These are phyloP conservation scores for Syzygium syzygioides DNA, from an alignment of 441 rosid genomes.

Conservation along the genomic window DNA sequence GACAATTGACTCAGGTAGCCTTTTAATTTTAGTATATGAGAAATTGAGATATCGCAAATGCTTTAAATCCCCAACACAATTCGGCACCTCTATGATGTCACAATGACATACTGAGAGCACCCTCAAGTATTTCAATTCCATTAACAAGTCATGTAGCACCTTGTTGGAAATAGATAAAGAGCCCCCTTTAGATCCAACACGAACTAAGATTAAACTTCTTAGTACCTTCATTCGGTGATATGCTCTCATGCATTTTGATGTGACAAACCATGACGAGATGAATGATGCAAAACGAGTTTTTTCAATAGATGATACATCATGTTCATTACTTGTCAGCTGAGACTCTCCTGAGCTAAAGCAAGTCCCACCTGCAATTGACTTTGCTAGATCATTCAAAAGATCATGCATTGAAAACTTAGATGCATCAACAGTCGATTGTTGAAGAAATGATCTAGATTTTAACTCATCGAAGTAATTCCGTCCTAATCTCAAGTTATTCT, in stretches of 20 bases:
- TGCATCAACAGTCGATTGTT: fast-evolving
- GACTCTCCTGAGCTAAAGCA: fast-evolving
- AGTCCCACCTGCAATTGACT: fast-evolving
- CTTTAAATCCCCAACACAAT: not conserved
- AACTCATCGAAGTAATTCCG: fast-evolving
- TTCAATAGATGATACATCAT: not conserved
- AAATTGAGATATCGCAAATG: not conserved
- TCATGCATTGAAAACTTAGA: not conserved
- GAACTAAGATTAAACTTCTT: not conserved
- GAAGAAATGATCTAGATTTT: not conserved
- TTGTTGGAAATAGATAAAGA: fast-evolving
- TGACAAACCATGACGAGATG: fast-evolving
- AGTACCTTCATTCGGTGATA: fast-evolving
- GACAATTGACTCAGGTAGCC: not conserved
- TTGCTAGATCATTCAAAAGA: not conserved
- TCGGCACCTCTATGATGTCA: fast-evolving
- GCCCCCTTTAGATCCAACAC: fast-evolving
- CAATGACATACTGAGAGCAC: fast-evolving
- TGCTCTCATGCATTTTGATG: not conserved
- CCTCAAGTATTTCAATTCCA: not conserved
- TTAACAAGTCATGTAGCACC: not conserved
- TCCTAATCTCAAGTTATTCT: fast-evolving
- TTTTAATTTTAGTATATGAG: fast-evolving
- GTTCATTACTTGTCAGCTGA: fast-evolving
- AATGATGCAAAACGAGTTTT: not conserved